Evolutionary conservation across 1,284 basidiomycete genomes (phyloP).

Genomic region (Volvariella surrecta): DNA sequence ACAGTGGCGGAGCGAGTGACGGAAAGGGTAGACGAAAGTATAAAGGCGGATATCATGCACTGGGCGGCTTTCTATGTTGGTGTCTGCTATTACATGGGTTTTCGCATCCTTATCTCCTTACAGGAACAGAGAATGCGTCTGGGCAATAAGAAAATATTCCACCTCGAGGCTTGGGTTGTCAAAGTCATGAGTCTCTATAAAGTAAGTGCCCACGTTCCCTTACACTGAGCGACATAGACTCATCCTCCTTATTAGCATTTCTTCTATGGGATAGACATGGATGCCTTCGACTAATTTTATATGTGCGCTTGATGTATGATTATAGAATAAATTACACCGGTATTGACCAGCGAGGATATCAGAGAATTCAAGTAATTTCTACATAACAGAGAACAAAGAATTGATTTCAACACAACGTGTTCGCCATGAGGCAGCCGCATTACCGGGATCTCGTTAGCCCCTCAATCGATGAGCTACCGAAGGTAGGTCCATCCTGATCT

Average conservation of each 20-base stretch:
- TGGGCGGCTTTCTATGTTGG: slow-evolving; percentile 95
- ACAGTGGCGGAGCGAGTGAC: slow-evolving; percentile 85
- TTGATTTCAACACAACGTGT: not conserved
- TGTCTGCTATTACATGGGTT: slow-evolving; percentile 6
- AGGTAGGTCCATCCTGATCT: too few species aligned
- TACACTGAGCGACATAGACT: slow-evolving; percentile 1
- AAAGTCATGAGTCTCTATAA: slow-evolving; percentile 80
- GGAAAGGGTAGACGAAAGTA: slow-evolving; percentile 77
- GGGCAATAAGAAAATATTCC: slow-evolving; percentile 93
- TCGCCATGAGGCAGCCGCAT: not conserved
- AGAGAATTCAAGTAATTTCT: too few species aligned
- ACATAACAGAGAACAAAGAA: too few species aligned
- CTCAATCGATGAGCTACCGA: too few species aligned
- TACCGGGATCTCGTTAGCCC: too few species aligned
- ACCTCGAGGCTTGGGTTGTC: slow-evolving; percentile 89
- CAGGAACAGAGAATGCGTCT: slow-evolving; percentile 87
- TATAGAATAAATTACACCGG: too few species aligned
- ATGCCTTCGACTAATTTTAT: slow-evolving; percentile 40
- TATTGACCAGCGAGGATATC: too few species aligned
- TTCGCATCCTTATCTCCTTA: not conserved
- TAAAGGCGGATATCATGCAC: slow-evolving; percentile 89
- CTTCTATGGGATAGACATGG: slow-evolving; percentile 55
- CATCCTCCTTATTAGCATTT: slow-evolving; percentile 25
- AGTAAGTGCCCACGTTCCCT: slow-evolving; percentile 27
- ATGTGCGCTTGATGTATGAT: not conserved